Conservation (phyloP, 2,329 filamentous ascomycete genomes). For the Periconia sp. region DNA sequence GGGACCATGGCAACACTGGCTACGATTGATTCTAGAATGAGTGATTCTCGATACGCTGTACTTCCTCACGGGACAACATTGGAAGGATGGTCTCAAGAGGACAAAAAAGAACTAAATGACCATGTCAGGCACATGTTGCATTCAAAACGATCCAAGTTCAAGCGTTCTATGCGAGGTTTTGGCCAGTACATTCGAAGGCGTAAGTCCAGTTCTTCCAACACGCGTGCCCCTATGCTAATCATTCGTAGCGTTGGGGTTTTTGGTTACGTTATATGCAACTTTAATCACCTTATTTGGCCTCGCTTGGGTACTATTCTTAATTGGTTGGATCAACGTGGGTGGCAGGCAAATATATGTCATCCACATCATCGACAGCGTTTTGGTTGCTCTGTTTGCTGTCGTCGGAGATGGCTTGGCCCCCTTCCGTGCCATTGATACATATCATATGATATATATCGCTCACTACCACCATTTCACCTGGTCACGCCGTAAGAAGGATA, state of each 20-base stretch:
- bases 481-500: constrained; percentile 63
- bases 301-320: constrained; percentile 88
- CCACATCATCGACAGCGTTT: constrained; percentile 58
- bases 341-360: constrained; percentile 64
- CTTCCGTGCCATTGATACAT: constrained; percentile 79
- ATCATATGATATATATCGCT: constrained; percentile 82
- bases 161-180: constrained; percentile 77
- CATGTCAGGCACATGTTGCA: constrained; percentile 87
- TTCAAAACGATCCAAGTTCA: constrained; percentile 76
- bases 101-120: constrained; percentile 78
- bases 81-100: constrained; percentile 72
- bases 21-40: constrained; percentile 69
- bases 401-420: constrained; percentile 65
- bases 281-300: constrained; percentile 83
- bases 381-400: constrained; percentile 65
- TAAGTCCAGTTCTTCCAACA: constrained; percentile 42
- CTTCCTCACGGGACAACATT: constrained; percentile 73
- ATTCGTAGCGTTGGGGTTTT: constrained; percentile 68
- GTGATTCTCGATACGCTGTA: constrained; percentile 74
- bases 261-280: constrained; percentile 80
- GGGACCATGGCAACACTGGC: constrained; percentile 43
- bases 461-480: constrained; percentile 70
- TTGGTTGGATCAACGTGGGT: constrained; percentile 84
- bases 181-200: constrained; percentile 74
- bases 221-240: constrained; percentile 9